These are phyloP conservation scores for Talaromyces sp. DNA, from an alignment of 2,329 filamentous ascomycete genomes.

Conservation along the genomic window DNA sequence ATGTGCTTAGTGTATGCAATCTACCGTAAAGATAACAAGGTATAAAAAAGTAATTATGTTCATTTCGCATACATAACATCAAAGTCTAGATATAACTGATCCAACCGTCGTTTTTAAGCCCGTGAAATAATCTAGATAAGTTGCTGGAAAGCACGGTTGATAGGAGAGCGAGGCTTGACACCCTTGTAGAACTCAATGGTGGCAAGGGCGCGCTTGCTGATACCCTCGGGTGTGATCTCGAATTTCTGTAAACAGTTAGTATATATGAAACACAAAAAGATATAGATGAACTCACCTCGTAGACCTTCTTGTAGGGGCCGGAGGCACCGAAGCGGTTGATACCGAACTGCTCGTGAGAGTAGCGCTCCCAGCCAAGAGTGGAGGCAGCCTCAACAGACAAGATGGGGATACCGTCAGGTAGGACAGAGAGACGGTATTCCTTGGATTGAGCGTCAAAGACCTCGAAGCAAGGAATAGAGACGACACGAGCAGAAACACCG, in stretches of 20 bases:
- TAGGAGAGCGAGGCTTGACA: constrained; percentile 83
- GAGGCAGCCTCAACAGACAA: constrained; percentile 95
- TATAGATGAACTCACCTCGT: constrained; percentile 62
- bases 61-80: constrained; percentile 16
- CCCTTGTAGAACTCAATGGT: constrained; percentile 99
- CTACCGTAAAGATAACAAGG: background rate
- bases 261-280: constrained; percentile 31
- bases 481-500: constrained; percentile 81
- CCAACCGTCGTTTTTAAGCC: background rate
- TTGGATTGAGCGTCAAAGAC: constrained; percentile 92
- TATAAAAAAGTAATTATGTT: constrained; percentile 8
- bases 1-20: background rate
- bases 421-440: constrained; percentile 88
- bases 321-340: constrained; percentile 98
- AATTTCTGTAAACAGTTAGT: constrained; percentile 68
- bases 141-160: constrained; percentile 98
- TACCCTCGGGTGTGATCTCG: constrained; percentile 96
- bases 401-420: constrained; percentile 90
- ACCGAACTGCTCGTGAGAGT: constrained; percentile 98
- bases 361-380: constrained; percentile 98
- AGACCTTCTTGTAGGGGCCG: constrained; percentile 95
- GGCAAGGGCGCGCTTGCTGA: constrained; percentile 87
- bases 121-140: constrained; percentile 65
- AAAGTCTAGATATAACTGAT: constrained; percentile 10
- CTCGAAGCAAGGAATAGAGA: constrained; percentile 95